Base-by-base conservation (phyloP, 768 basidiomycete genomes). In the Mycena chlorophos region DNA sequence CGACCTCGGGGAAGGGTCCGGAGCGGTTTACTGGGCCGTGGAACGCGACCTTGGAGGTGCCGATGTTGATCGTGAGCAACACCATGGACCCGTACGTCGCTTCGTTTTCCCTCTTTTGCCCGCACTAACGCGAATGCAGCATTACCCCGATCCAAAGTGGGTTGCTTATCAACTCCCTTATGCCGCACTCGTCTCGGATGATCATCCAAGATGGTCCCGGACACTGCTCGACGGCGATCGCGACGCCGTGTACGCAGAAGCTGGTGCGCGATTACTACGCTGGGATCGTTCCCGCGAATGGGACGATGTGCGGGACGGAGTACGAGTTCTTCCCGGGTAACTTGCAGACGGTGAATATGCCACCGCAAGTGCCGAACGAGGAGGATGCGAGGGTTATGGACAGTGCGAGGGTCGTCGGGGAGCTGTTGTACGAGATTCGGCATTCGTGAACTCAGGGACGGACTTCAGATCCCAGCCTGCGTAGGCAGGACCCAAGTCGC, bases 21-120 rank as follows among this genome's bases (percentile, higher is more conserved):
- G 65, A 69, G 56, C 39, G 66, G 19, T 69, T 68, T 40, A 38
- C 23, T 1, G 67, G 68, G 13, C 68, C 68, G 37, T 69, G 68
- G 67, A 68, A 69, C 49, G 62, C 63, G 42, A 68, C 38, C 16
- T 48, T 69, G 19, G 56, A 62, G 34, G 63, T 57, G 49, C 66
- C 66, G 31, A 65, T 69, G 62, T 43, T 68, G 50, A 64, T 69
- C 48, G 52, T 67, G 16, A 69, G 66, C 56, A 69, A 69, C 54
- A 66, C 66, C 54, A 62, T 64, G 57, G 55, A 62, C 5, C 43
- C 53, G 58, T 61, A 17, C 16, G 43, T 54, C 22, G 17, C 29
- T 27, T 56, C 5, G 3, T 31, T 49, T n/a, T 14, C 29, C 25
- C 34, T 12, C n/a, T 20, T 4, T 5, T 48, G 34, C 2, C 42